Conservation (phyloP, 106 monocot genomes). For the Narthecium ossifragum region DNA sequence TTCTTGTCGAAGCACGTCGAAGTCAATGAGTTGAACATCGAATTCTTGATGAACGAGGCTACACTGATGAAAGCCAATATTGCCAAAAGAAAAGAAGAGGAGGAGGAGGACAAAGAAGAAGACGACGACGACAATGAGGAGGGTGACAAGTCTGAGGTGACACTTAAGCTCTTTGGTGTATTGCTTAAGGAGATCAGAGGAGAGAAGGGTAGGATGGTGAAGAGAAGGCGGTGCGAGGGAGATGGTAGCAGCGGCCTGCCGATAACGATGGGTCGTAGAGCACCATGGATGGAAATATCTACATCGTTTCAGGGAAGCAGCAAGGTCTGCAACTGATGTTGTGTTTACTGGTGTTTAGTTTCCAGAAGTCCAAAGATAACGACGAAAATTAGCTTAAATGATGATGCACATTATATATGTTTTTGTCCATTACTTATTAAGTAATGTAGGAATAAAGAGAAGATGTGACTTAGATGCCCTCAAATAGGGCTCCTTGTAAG, state of each 20-base stretch:
- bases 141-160: no score
- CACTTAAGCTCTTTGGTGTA: constrained; percentile 42
- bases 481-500: no score
- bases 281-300: constrained; percentile 19
- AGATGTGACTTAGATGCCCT: no score
- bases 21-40: constrained; percentile 15
- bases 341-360: background rate
- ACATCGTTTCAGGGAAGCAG: constrained; percentile 4
- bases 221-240: constrained; percentile 16
- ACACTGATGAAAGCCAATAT: background rate
- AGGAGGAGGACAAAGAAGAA: background rate
- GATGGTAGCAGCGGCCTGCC: background rate
- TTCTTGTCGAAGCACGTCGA: constrained; percentile 43
- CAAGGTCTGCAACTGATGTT: constrained; percentile 13
- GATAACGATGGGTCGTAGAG: constrained; percentile 1
- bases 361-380: background rate
- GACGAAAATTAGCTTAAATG: no score
- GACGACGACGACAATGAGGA: constrained; percentile 7
- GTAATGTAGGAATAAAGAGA: no score
- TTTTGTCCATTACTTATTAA: no score
- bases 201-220: constrained; percentile 1
- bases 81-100: background rate
- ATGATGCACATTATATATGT: no score
- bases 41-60: constrained; percentile 9
- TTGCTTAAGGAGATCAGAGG: constrained; percentile 6